Evolutionary conservation across 2,329 filamentous ascomycete species (phyloP).

Genomic region (Cordyceps farinosa): DNA sequence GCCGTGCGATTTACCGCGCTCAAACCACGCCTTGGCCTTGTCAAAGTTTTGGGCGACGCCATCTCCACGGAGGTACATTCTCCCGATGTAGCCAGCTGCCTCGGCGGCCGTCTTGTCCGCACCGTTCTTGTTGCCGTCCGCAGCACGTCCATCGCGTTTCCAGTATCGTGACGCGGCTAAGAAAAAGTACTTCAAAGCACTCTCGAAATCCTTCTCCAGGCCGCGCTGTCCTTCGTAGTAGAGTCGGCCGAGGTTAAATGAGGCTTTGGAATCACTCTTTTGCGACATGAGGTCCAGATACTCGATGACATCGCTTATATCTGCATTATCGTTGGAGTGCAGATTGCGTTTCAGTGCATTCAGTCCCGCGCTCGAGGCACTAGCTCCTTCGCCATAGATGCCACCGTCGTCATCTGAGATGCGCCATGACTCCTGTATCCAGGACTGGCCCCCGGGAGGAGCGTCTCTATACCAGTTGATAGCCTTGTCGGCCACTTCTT

Average conservation of each 20-base stretch:
- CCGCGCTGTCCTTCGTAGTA: constrained; percentile 83
- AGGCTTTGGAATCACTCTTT: constrained; percentile 84
- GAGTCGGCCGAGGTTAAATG: constrained; percentile 78
- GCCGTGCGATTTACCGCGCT: constrained; percentile 68
- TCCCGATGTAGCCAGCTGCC: constrained; percentile 80
- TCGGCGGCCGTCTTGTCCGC: constrained; percentile 78
- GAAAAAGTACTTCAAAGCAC: constrained; percentile 77
- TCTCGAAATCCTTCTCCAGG: constrained; percentile 66
- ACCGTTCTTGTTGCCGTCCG: constrained; percentile 63
- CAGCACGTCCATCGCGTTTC: constrained; percentile 70
- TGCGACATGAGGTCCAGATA: constrained; percentile 87
- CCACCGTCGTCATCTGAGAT: constrained; percentile 89
- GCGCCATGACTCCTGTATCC: constrained; percentile 74
- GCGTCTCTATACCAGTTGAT: constrained; percentile 84
- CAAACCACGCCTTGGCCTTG: constrained; percentile 78
- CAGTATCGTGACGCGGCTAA: constrained; percentile 78
- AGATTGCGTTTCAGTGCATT: constrained; percentile 72
- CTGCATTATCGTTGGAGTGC: constrained; percentile 77
- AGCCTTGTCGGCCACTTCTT: constrained; percentile 87
- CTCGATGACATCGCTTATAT: constrained; percentile 89
- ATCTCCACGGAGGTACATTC: constrained; percentile 87
- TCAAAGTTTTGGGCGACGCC: constrained; percentile 75
- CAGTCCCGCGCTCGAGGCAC: constrained; percentile 78
- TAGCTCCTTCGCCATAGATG: constrained; percentile 93
- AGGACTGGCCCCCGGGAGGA: constrained; percentile 78